Percentiles rank a stretch among this genome's conserved stretches.
Evolutionary conservation across 768 basidiomycete species (phyloP).

Genomic region (Hortiboletus campestris): DNA sequence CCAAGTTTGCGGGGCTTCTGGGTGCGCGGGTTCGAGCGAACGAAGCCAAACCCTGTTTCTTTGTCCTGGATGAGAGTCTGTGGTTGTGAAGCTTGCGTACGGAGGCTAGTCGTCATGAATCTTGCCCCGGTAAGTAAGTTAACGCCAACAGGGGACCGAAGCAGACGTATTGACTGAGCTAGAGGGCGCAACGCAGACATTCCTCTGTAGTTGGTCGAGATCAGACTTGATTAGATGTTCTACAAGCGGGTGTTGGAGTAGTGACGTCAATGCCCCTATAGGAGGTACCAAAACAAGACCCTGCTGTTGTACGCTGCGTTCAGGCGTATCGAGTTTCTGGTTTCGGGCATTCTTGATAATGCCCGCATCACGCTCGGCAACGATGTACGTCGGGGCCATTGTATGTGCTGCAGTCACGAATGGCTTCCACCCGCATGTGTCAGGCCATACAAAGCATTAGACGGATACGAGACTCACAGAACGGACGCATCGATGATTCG

Average conservation of each 20-base stretch:
- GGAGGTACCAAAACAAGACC: background rate
- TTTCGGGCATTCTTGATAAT: background rate
- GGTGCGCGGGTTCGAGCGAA: conserved; percentile 28
- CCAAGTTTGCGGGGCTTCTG: conserved; percentile 38
- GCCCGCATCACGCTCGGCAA: background rate
- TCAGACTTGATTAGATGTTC: background rate
- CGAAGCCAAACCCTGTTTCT: conserved; percentile 13
- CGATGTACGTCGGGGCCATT: background rate
- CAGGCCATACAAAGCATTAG: background rate
- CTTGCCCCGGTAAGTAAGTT: background rate
- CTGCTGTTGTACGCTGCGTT: background rate
- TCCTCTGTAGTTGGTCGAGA: background rate
- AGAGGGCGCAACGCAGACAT: background rate
- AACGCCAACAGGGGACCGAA: background rate
- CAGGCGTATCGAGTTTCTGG: background rate
- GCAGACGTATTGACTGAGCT: background rate
- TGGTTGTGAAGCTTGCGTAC: background rate
- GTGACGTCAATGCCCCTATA: conserved; percentile 8
- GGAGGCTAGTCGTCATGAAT: background rate
- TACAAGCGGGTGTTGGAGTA: too few relatives aligned
- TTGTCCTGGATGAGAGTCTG: conserved; percentile 11
- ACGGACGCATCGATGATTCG: background rate
- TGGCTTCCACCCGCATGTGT: background rate
- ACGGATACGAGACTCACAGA: background rate
- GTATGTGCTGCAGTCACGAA: background rate